Conservation (phyloP, 441 rosid genomes). For the Adansonia madagascariensis region DNA sequence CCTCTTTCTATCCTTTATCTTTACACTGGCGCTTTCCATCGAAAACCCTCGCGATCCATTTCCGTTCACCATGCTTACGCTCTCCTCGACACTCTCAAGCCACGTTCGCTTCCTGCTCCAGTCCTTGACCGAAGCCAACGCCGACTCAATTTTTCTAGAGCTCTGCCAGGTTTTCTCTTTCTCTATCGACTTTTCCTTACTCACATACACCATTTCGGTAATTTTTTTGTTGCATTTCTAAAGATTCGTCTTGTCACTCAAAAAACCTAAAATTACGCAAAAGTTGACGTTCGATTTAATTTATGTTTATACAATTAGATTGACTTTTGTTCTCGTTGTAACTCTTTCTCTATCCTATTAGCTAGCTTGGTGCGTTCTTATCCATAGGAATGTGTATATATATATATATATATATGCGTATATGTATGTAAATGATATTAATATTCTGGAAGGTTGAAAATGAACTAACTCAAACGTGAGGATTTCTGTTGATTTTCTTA, state of each 20-base stretch:
- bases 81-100: slow-evolving; percentile 51
- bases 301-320: neutral
- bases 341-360: neutral
- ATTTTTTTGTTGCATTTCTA: neutral
- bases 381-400: neutral
- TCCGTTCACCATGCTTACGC: slow-evolving; percentile 49
- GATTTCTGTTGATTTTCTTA: slow-evolving; percentile 5
- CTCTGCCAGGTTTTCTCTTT: slow-evolving; percentile 62
- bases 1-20: slow-evolving; percentile 3
- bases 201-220: neutral
- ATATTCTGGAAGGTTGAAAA: neutral
- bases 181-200: neutral
- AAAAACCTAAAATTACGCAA: slow-evolving; percentile 28
- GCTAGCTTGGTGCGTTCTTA: neutral
- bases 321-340: neutral
- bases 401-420: neutral
- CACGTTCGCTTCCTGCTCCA: slow-evolving; percentile 80
- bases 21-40: slow-evolving; percentile 5
- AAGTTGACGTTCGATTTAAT: neutral
- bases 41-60: slow-evolving; percentile 35
- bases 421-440: neutral
- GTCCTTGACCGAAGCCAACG: slow-evolving; percentile 58
- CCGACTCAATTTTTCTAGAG: slow-evolving; percentile 59
- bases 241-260: neutral
- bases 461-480: neutral